phyloP scores from a whole-genome alignment of 176 grass and related monocot species.

The Guadua angustifolia region DNA sequence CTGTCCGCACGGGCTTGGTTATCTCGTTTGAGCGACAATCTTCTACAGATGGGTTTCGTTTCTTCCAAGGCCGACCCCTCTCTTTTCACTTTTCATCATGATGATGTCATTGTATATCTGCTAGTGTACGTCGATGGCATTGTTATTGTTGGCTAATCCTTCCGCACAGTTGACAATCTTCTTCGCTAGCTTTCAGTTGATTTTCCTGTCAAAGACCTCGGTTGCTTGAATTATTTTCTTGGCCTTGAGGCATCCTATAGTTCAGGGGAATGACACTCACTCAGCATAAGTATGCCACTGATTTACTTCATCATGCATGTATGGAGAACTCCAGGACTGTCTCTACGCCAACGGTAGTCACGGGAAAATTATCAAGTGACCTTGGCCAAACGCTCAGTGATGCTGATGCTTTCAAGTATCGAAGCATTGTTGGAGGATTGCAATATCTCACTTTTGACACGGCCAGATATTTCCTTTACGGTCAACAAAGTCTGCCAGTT shows the following conservation, averaged over 20 bases:
- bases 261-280: background rate
- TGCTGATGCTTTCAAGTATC: background rate
- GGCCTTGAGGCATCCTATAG: background rate
- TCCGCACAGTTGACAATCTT: background rate
- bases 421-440: background rate
- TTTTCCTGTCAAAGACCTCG: background rate
- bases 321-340: background rate
- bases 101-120: background rate
- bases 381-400: fast-evolving
- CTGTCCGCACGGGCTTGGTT: background rate
- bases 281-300: background rate
- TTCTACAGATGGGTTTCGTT: background rate
- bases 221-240: background rate
- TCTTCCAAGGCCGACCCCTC: background rate
- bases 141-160: background rate
- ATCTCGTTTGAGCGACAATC: background rate
- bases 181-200: background rate
- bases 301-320: background rate
- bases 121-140: background rate
- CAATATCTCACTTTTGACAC: background rate
- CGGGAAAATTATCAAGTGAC: fast-evolving
- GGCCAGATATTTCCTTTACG: background rate
- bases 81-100: background rate
- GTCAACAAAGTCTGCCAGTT: background rate
- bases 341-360: background rate